These are phyloP conservation scores for Cryptococcus amylolentus DNA, from an alignment of 1,284 basidiomycete genomes.

Conservation along the genomic window DNA sequence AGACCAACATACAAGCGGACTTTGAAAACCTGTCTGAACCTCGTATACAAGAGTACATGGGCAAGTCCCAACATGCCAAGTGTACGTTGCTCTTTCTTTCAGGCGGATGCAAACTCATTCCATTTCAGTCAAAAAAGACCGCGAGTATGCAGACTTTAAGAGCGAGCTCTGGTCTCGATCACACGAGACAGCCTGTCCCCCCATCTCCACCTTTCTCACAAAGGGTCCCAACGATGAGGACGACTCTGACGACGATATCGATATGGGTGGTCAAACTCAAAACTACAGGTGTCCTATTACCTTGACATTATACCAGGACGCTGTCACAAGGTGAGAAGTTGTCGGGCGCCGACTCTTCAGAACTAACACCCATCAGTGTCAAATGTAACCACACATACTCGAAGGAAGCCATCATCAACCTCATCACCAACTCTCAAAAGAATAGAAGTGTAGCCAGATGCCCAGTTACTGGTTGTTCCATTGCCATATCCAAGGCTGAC, in stretches of 20 bases:
- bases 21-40: slow-evolving; percentile 13
- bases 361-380: slow-evolving; percentile 7
- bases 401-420: slow-evolving; percentile 15
- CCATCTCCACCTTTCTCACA: slow-evolving; percentile 64
- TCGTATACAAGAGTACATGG: slow-evolving; percentile 19
- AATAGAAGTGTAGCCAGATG: slow-evolving; percentile 5
- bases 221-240: slow-evolving; percentile 68
- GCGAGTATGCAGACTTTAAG: slow-evolving; percentile 63
- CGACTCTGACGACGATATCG: slow-evolving; percentile 63
- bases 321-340: slow-evolving; percentile 55
- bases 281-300: slow-evolving; percentile 76
- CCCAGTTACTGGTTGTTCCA: slow-evolving; percentile 16
- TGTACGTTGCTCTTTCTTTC: slow-evolving; percentile 15
- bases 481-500: slow-evolving; percentile 3
- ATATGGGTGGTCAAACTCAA: slow-evolving; percentile 75
- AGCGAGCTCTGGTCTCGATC: slow-evolving; percentile 67
- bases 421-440: slow-evolving; percentile 11
- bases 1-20: slow-evolving; percentile 16
- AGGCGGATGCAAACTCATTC: neutral
- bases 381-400: slow-evolving; percentile 26
- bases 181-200: slow-evolving; percentile 63
- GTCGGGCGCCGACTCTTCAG: neutral
- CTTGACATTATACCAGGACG: slow-evolving; percentile 61
- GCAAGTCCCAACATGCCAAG: slow-evolving; percentile 22
- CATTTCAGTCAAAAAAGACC: slow-evolving; percentile 51